A percentile compares a stretch with the other conserved stretches of the same genome.
phyloP scores from a whole-genome alignment of 2,329 filamentous ascomycete genomes.

The Penicillium occitanis region DNA sequence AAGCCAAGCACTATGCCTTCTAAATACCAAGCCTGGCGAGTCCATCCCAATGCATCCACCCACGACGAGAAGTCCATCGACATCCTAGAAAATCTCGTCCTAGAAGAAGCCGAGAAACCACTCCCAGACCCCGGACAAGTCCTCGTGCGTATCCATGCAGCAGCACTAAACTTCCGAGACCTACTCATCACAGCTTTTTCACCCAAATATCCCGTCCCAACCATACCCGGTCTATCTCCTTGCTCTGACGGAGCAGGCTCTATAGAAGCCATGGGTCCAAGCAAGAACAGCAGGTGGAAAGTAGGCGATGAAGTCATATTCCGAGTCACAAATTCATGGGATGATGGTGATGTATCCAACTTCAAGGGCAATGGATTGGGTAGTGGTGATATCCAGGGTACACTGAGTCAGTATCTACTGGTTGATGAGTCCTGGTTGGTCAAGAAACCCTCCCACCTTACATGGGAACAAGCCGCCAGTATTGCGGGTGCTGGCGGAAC shows the following conservation, averaged over 20 bases:
- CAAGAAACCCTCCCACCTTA: conserved; percentile 47
- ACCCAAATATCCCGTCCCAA: conserved; percentile 37
- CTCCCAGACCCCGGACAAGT: neutral
- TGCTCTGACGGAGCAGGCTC: conserved; percentile 63
- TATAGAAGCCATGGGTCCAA: conserved; percentile 54
- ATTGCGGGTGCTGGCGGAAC: conserved; percentile 49
- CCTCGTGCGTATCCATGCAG: conserved; percentile 7
- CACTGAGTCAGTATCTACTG: conserved; percentile 48
- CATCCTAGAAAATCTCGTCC: neutral
- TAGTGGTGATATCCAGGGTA: conserved; percentile 49
- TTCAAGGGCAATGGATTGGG: conserved; percentile 27
- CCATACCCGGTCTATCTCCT: conserved; percentile 31
- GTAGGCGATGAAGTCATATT: conserved; percentile 13
- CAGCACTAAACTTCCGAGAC: conserved; percentile 6
- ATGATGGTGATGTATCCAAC: neutral
- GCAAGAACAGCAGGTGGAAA: conserved; percentile 27
- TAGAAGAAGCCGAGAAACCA: neutral
- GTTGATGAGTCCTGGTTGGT: conserved; percentile 53
- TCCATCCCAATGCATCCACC: neutral
- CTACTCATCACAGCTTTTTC: neutral
- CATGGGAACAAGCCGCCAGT: conserved; percentile 48
- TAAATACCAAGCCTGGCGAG: conserved; percentile 4
- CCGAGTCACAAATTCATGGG: neutral
- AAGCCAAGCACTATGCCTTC: neutral
- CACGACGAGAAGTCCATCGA: neutral